Conservation (phyloP, 768 basidiomycete species). For the Kwoniella shandongensis region DNA sequence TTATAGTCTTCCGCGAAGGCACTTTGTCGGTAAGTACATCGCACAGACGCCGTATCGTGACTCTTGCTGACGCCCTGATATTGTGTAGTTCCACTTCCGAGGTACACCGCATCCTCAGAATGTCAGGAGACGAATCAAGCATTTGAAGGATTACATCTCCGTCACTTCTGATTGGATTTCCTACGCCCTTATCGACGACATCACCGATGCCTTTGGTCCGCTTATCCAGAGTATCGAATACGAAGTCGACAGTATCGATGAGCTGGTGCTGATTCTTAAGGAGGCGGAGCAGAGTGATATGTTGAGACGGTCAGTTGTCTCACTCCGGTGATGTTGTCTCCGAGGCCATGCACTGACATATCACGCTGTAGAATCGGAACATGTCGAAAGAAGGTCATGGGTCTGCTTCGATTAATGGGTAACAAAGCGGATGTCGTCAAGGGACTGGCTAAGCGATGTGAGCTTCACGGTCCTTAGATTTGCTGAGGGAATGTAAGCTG, state of each 20-base stretch:
- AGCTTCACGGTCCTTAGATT: too few relatives aligned
- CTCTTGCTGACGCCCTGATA: not conserved
- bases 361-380: conserved; percentile 87
- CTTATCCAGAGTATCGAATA: conserved; percentile 98
- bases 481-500: not conserved
- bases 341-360: too few relatives aligned
- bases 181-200: conserved; percentile 98
- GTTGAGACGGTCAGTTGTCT: conserved; percentile 64
- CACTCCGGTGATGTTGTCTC: too few relatives aligned
- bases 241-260: conserved; percentile 98
- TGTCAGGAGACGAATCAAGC: conserved; percentile 95
- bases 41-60: not conserved
- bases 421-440: conserved; percentile 99
- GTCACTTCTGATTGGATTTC: conserved; percentile 99
- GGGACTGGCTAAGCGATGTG: conserved; percentile 90
- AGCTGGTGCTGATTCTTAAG: conserved; percentile 93
- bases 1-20: conserved; percentile 96
- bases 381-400: conserved; percentile 99
- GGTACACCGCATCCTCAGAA: conserved; percentile 97
- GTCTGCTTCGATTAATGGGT: conserved; percentile 90
- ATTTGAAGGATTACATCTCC: conserved; percentile 96
- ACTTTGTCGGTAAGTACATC: conserved; percentile 73
- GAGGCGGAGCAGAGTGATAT: conserved; percentile 97
- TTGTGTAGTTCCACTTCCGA: conserved; percentile 84
- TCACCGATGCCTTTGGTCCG: conserved; percentile 98